phyloP scores from a whole-genome alignment of 495 filamentous ascomycete genomes.

The Aspergillus coremiiformis region DNA sequence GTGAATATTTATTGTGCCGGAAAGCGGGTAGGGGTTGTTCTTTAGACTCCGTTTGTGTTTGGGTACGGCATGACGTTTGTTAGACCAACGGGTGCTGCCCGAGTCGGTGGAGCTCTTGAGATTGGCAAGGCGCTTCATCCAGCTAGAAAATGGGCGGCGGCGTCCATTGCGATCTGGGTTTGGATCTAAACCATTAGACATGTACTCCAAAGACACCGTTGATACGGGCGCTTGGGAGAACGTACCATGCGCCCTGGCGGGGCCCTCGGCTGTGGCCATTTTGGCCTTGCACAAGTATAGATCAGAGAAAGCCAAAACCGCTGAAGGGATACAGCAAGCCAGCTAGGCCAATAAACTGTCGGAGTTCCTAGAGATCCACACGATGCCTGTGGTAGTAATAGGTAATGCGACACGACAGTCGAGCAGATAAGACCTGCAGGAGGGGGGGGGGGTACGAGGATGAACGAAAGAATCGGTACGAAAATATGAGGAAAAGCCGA shows the following conservation, averaged over 20 bases:
- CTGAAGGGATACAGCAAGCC: not conserved
- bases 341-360: not conserved
- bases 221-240: constrained; percentile 8
- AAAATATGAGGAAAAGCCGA: not conserved
- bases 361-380: not conserved
- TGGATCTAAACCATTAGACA: constrained; percentile 18
- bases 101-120: constrained; percentile 60
- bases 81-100: constrained; percentile 36
- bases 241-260: constrained; percentile 59
- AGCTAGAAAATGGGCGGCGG: constrained; percentile 79
- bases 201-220: not conserved
- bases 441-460: not conserved
- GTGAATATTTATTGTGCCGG: constrained; percentile 37
- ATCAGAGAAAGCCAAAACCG: not conserved
- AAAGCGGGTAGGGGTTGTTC: constrained; percentile 81
- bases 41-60: constrained; percentile 49
- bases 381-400: not conserved
- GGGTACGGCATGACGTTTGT: constrained; percentile 40
- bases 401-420: not conserved
- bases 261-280: constrained; percentile 65
- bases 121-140: constrained; percentile 90
- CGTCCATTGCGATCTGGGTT: constrained; percentile 58
- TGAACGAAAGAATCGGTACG: not conserved
- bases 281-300: constrained; percentile 9
- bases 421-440: not conserved